Evolutionary conservation across 345 rosid genomes (phyloP).

Genomic region (Cardiospermum halicacabum): DNA sequence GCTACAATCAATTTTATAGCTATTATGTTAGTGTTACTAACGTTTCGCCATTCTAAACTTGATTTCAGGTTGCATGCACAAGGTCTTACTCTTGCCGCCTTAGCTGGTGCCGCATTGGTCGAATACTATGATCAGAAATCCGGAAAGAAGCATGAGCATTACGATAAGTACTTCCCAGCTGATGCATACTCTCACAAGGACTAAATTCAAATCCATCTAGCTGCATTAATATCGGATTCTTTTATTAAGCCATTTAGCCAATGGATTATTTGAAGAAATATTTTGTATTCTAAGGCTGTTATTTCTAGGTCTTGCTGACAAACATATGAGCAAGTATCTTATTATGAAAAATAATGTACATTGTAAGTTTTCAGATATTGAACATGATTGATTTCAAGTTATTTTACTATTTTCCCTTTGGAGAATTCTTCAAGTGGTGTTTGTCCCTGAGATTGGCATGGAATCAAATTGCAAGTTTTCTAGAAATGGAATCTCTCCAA

Average conservation of each 20-base stretch:
- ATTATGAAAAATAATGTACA: not conserved
- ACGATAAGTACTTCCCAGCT: conserved; percentile 43
- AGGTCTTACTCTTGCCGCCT: conserved; percentile 82
- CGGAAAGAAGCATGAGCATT: conserved; percentile 45
- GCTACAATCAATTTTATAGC: not conserved
- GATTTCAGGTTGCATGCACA: conserved; percentile 82
- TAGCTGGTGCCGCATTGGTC: conserved; percentile 84
- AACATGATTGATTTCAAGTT: not conserved
- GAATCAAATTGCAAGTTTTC: no score
- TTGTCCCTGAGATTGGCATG: no score
- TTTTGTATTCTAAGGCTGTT: not conserved
- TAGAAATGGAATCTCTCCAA: no score
- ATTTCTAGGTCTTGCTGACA: not conserved
- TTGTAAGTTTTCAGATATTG: not conserved
- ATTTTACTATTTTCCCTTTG: not conserved
- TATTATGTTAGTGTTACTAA: not conserved
- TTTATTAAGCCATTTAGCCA: not conserved
- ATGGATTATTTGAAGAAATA: not conserved
- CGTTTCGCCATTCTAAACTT: not conserved
- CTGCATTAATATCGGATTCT: not conserved
- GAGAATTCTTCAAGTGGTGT: not conserved
- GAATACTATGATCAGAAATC: conserved; percentile 77
- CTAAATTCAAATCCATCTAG: conserved; percentile 9
- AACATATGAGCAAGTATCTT: not conserved
- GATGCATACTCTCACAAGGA: conserved; percentile 44